Conservation (phyloP, 139 green algal species). For the Auxenochlorella protothecoides region DNA sequence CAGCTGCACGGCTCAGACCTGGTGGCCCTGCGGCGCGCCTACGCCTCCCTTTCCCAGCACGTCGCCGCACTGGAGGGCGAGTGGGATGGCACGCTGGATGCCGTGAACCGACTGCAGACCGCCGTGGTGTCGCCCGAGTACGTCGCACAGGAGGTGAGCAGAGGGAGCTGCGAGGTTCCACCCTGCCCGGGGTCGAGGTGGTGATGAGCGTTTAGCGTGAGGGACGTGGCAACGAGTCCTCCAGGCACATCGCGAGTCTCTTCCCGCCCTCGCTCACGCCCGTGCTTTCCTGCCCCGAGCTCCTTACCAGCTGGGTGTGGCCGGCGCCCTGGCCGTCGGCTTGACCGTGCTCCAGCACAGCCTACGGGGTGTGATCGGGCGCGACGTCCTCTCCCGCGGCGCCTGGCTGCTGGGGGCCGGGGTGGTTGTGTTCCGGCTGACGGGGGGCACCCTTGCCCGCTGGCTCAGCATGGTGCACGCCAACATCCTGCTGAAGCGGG, state of each 20-base stretch:
- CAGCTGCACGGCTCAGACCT: constrained; percentile 3
- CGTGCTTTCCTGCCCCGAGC: too few species aligned
- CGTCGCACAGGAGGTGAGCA: constrained; percentile 5
- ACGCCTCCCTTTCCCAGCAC: constrained; percentile 5
- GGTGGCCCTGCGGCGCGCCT: constrained; percentile 7
- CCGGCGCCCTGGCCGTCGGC: not conserved
- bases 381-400: not conserved
- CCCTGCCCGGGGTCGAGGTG: too few species aligned
- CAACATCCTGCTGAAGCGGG: constrained; percentile 5
- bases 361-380: not conserved
- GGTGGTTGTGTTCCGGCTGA: constrained; percentile 9
- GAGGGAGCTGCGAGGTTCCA: not conserved
- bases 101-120: not conserved
- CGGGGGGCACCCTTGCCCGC: not conserved
- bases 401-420: constrained; percentile 8
- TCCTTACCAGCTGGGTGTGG: constrained; percentile 3
- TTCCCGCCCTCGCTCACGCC: not conserved
- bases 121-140: constrained; percentile 1
- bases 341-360: constrained; percentile 1
- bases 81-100: not conserved
- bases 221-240: too few species aligned
- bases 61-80: constrained; percentile 3
- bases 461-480: not conserved
- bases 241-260: not conserved
- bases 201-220: too few species aligned